These are phyloP conservation scores for Lachancea meyersii DNA, from an alignment of 805 yeast species.

Conservation along the genomic window DNA sequence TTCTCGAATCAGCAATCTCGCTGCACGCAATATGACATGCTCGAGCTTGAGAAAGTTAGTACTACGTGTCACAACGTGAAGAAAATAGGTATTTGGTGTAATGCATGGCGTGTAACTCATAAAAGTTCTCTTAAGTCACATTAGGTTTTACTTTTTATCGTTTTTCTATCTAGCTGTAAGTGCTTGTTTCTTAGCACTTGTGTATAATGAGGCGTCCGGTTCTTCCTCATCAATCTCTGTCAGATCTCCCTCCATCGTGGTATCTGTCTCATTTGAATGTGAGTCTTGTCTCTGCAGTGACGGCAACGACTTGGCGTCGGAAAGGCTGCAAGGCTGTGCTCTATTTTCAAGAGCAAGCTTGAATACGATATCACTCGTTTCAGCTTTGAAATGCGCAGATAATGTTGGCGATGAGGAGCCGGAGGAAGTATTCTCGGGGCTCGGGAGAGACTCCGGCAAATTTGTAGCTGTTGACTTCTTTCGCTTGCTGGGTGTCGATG, in stretches of 20 bases:
- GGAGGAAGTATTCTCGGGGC: background rate
- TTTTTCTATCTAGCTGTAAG: conserved; percentile 1
- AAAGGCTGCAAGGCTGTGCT: conserved; percentile 1
- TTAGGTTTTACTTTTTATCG: background rate
- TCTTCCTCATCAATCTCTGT: conserved; percentile 7
- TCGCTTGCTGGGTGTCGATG: conserved; percentile 26
- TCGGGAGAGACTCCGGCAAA: background rate
- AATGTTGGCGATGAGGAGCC: background rate
- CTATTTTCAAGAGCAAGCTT: conserved; percentile 2
- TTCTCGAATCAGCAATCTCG: background rate
- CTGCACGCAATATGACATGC: background rate
- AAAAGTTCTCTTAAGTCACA: background rate
- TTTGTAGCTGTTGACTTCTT: background rate
- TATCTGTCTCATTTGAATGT: conserved; percentile 4
- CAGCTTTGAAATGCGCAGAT: background rate
- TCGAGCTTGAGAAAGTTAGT: conserved; percentile 1
- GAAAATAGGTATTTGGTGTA: background rate
- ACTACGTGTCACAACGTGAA: conserved; percentile 1
- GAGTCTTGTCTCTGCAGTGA: conserved; percentile 3
- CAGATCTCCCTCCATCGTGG: conserved; percentile 5
- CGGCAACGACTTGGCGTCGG: conserved; percentile 2
- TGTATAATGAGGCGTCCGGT: background rate
- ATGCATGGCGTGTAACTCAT: background rate
- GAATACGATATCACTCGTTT: background rate
- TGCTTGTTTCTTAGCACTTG: background rate